Conservation (phyloP, 1,284 basidiomycete species). For the Fomitopsis betulina region DNA sequence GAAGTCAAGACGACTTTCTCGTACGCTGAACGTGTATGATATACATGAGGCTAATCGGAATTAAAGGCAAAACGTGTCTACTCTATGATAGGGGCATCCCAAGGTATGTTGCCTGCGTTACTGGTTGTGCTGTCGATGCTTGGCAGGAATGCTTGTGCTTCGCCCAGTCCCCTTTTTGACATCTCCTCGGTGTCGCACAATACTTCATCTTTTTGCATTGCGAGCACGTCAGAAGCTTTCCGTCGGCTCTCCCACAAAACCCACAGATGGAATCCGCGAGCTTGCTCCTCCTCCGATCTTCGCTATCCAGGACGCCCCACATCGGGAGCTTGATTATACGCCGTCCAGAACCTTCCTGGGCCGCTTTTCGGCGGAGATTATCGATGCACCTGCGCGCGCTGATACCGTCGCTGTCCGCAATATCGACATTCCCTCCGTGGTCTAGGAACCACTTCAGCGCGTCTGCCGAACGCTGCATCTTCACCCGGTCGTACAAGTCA, state of each 20-base stretch:
- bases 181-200: conserved; percentile 8
- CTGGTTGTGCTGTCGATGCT: neutral
- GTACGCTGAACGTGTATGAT: too few species aligned
- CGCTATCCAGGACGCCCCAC: too few species aligned
- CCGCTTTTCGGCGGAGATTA: too few species aligned
- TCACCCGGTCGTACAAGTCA: conserved; percentile 17
- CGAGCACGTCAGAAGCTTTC: neutral
- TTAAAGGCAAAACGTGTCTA: neutral
- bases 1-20: too few species aligned
- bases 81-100: neutral
- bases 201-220: conserved; percentile 12
- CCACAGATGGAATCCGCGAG: too few species aligned
- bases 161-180: conserved; percentile 15
- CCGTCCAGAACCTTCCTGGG: too few species aligned
- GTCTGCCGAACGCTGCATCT: conserved; percentile 19
- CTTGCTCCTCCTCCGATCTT: too few species aligned
- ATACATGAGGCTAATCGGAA: too few species aligned
- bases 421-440: conserved; percentile 40
- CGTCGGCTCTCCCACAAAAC: neutral
- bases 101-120: neutral
- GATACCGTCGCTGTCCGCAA: conserved; percentile 33
- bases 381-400: too few species aligned
- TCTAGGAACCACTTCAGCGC: conserved; percentile 35
- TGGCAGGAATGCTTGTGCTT: conserved; percentile 10
- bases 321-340: too few species aligned